Percentiles rank a stretch among this genome's conserved stretches.
These are phyloP conservation scores for Cladosporium sphaerospermum DNA, from an alignment of 2,329 filamentous ascomycete genomes.

Conservation along the genomic window DNA sequence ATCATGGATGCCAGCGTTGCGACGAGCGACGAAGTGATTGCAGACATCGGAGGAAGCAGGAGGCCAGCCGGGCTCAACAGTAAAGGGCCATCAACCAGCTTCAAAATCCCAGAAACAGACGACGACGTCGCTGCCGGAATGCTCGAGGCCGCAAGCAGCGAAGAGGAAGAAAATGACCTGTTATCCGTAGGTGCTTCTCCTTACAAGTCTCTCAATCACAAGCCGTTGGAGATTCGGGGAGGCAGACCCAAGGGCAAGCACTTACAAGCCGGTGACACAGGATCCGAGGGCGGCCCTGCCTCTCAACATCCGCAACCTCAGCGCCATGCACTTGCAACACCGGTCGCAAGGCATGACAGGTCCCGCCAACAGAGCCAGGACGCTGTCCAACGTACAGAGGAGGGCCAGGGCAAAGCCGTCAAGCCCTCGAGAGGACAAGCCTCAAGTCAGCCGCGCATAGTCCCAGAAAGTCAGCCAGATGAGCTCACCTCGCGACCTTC, in stretches of 20 bases:
- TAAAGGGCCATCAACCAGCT: background rate
- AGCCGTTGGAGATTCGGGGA: slow-evolving; percentile 6
- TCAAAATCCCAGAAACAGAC: background rate
- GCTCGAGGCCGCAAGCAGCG: slow-evolving; percentile 14
- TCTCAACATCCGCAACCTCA: slow-evolving; percentile 29
- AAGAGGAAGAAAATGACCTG: slow-evolving; percentile 16
- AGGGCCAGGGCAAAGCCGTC: slow-evolving; percentile 10
- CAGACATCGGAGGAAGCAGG: background rate
- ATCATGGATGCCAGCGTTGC: slow-evolving; percentile 67
- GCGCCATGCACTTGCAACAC: slow-evolving; percentile 33
- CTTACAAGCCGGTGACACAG: slow-evolving; percentile 11
- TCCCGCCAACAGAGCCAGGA: background rate
- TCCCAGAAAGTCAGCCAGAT: background rate
- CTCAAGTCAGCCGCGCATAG: slow-evolving; percentile 16
- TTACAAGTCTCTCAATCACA: background rate
- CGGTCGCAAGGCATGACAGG: background rate
- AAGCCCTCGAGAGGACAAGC: slow-evolving; percentile 14
- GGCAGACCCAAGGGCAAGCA: background rate
- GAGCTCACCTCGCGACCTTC: background rate
- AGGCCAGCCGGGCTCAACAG: too few relatives aligned
- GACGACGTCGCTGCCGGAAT: slow-evolving; percentile 9
- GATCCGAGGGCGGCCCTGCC: slow-evolving; percentile 18
- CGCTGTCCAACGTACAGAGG: slow-evolving; percentile 1
- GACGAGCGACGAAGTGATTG: slow-evolving; percentile 44
- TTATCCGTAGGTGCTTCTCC: slow-evolving; percentile 9